Percentiles rank a stretch among this genome's conserved stretches.
Evolutionary conservation across 495 filamentous ascomycete species (phyloP).

Genomic region (Tetracladium setigerum): DNA sequence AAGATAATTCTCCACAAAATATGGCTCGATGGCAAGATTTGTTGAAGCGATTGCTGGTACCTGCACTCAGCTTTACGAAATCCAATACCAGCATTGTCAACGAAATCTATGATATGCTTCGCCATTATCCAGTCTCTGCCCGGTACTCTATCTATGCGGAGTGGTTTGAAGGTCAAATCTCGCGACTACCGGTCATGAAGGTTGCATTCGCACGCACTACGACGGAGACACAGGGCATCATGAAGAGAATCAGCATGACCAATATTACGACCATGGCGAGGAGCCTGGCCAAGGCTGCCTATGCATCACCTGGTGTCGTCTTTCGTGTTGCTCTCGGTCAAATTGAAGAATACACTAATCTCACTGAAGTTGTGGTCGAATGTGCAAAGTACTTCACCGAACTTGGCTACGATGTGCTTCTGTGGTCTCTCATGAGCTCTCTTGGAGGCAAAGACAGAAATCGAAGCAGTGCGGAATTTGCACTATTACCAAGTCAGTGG

Average conservation of each 20-base stretch:
- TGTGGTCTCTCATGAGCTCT: conserved; percentile 77
- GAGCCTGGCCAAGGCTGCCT: conserved; percentile 77
- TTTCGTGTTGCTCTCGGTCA: conserved; percentile 80
- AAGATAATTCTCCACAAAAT: conserved; percentile 65
- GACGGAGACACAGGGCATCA: conserved; percentile 67
- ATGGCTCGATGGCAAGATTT: conserved; percentile 68
- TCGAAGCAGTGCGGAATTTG: conserved; percentile 68
- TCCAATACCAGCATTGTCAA: conserved; percentile 75
- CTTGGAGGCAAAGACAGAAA: conserved; percentile 68
- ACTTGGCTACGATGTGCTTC: conserved; percentile 85
- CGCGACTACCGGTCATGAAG: conserved; percentile 68
- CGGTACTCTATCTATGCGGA: conserved; percentile 90
- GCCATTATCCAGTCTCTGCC: conserved; percentile 62
- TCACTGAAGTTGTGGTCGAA: conserved; percentile 87
- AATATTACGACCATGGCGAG: conserved; percentile 82
- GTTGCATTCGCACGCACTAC: conserved; percentile 68
- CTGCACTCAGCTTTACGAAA: conserved; percentile 74
- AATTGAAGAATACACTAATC: conserved; percentile 85
- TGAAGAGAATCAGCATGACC: conserved; percentile 79
- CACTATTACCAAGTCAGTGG: conserved; percentile 85
- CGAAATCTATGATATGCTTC: conserved; percentile 76
- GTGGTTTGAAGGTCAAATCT: conserved; percentile 75
- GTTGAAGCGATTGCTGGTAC: conserved; percentile 73
- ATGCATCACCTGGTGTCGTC: conserved; percentile 81
- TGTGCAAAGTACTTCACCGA: conserved; percentile 89